Percentiles rank a stretch among this genome's conserved stretches.
Conservation (phyloP, 176 grass and related monocot species). For the Saccharum officinarum region DNA sequence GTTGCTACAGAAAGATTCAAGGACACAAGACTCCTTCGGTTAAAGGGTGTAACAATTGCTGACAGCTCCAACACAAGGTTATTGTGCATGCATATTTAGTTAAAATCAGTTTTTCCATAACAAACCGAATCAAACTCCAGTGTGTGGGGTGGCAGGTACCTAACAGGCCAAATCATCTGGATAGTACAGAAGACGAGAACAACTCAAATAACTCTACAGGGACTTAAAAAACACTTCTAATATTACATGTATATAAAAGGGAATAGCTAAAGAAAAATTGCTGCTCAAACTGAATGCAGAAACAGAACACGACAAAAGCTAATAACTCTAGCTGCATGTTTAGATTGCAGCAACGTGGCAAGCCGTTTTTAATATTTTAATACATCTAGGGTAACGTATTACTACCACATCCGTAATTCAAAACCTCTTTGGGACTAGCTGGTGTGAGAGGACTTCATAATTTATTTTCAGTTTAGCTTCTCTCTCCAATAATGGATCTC, state of each 20-base stretch:
- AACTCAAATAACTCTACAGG: background rate
- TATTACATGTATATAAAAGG: background rate
- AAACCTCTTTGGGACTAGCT: background rate
- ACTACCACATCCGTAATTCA: background rate
- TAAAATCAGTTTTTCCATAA: background rate
- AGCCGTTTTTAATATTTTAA: background rate
- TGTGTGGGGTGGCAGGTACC: background rate
- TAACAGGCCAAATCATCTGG: conserved; percentile 6
- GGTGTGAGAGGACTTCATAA: background rate
- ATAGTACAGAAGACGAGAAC: background rate
- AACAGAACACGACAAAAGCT: background rate
- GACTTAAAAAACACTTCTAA: background rate
- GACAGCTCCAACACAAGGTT: background rate
- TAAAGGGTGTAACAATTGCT: background rate
- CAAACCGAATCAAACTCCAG: background rate
- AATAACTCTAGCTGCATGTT: background rate
- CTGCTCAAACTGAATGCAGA: background rate
- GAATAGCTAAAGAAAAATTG: background rate
- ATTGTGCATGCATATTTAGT: background rate
- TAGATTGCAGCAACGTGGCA: background rate
- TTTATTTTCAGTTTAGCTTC: background rate
- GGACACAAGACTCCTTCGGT: background rate
- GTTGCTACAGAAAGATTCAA: background rate
- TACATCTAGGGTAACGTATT: background rate
- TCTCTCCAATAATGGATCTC: background rate